A percentile compares a stretch with the other conserved stretches of the same genome.
Conservation (phyloP, 108 stramenopile species). For the Skeletonema menzelii region DNA sequence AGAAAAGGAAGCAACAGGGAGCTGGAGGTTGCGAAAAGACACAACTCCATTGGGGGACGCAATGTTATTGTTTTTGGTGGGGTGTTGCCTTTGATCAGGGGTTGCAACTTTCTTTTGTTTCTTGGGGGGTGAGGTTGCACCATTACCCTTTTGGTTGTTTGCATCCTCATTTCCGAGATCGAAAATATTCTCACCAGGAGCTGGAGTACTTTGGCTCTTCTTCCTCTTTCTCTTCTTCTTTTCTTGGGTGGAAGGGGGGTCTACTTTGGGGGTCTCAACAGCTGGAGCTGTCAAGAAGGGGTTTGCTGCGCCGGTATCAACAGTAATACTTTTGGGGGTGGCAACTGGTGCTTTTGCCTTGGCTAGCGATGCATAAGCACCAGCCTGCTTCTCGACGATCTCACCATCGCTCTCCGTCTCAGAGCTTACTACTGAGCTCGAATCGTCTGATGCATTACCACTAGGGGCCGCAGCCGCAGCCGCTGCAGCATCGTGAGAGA, state of each 20-base stretch:
- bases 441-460: conserved; percentile 5
- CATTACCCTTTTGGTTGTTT: conserved; percentile 12
- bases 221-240: conserved; percentile 49
- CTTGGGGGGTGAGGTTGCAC: conserved; percentile 33
- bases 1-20: conserved; percentile 81
- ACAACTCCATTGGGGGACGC: conserved; percentile 10
- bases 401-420: conserved; percentile 69
- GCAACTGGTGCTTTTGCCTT: conserved; percentile 3
- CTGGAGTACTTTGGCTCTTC: conserved; percentile 10
- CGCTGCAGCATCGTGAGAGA: conserved; percentile 55
- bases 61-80: conserved; percentile 13
- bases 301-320: conserved; percentile 2
- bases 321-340: neutral
- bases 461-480: conserved; percentile 11
- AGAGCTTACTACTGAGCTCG: conserved; percentile 64
- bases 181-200: conserved; percentile 35
- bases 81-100: conserved; percentile 14
- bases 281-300: conserved; percentile 9
- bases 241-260: conserved; percentile 15
- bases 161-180: conserved; percentile 34
- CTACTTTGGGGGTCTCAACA: conserved; percentile 11
- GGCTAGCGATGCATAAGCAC: conserved; percentile 42
- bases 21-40: conserved; percentile 55
- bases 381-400: conserved; percentile 37
- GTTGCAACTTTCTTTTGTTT: conserved; percentile 31